These are phyloP conservation scores for Botryosphaeria agaves DNA, from an alignment of 2,329 filamentous ascomycete genomes.

Conservation along the genomic window DNA sequence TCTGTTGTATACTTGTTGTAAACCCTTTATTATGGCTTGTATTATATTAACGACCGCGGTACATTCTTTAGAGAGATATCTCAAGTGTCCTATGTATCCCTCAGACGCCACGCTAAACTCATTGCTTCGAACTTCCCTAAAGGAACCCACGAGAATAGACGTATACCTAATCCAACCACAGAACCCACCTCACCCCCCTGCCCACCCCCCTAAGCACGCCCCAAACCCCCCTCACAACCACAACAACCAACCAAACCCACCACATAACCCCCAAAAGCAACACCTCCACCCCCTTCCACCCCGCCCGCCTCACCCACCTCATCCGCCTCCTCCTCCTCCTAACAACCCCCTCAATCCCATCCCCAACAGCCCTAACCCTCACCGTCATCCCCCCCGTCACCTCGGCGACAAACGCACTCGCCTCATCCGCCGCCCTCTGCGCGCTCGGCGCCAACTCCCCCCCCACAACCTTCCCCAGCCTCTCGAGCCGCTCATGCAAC, in stretches of 20 bases:
- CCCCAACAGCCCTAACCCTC: slow-evolving; percentile 62
- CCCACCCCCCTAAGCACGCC: slow-evolving; percentile 43
- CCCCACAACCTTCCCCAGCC: slow-evolving; percentile 27
- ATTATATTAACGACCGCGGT: too few species aligned
- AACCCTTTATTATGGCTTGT: too few species aligned
- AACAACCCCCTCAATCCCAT: slow-evolving; percentile 52
- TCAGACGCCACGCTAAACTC: too few species aligned
- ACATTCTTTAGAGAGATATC: too few species aligned
- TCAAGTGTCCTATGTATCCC: too few species aligned
- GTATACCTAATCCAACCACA: slow-evolving; percentile 47
- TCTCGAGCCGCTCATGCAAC: slow-evolving; percentile 25
- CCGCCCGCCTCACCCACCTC: slow-evolving; percentile 55
- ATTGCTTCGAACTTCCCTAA: too few species aligned
- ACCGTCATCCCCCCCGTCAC: slow-evolving; percentile 62
- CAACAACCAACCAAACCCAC: slow-evolving; percentile 84
- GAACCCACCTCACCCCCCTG: slow-evolving; percentile 54
- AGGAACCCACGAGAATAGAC: background rate
- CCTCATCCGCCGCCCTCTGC: slow-evolving; percentile 54
- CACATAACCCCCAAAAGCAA: slow-evolving; percentile 76
- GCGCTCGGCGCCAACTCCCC: slow-evolving; percentile 40
- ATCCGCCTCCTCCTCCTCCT: slow-evolving; percentile 57
- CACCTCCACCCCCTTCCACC: slow-evolving; percentile 80
- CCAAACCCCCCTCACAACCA: slow-evolving; percentile 49
- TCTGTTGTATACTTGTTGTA: too few species aligned
- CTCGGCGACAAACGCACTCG: slow-evolving; percentile 61